Base-by-base conservation (phyloP, 139 green algal genomes). In the Asterochloris sp. region DNA sequence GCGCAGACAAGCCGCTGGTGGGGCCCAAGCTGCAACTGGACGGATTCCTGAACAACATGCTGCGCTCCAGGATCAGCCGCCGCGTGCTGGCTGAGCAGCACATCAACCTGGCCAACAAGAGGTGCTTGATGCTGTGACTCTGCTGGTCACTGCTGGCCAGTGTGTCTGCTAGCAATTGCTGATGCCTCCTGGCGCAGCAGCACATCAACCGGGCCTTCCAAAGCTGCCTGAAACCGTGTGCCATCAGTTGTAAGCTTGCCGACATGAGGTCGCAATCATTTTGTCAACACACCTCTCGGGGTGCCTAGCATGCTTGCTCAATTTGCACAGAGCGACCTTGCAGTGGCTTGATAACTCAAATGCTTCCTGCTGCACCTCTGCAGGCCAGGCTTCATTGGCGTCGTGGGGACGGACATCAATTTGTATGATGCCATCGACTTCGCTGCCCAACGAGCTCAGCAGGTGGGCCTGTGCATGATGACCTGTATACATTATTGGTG, bases 51-150 rank as follows among this genome's bases (percentile, higher is more conserved):
- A 83, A 97, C 60, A 83, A 82, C 83, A 92, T 92, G 89, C 89
- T 92, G 73, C 81, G 83, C 26, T 85, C 73, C 21, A 88, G 94
- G 78, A 96, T 97, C 87, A 94, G 87, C 74, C 86, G 95, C 0
- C 87, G 95, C 0, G 92, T 98, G 54, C 90, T 98, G 19, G 95
- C 95, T 12, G 94, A 98, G 93, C 95, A 98, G 89, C 94, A 98
- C 89, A 92, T 98, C 88, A 81, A 92, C 85, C 85, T 98, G 10
- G 75, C 85, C 68, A 76, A 88, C 77, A 68, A 76, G 74, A 77
- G 76, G 82, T 64, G 29, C 19, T 17, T 54, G 17, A 23, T 62
- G 66, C 66, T 71, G 66, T 71, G 66, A 71, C 21, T 24, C 1
- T 71, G 21, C 66, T 11, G 10, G 21, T 1, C 23, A 27, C 73